Evolutionary conservation across 768 basidiomycete species (phyloP), one percentile per base, ranked within the genome.

Genomic region (Tulasnella sp.): DNA sequence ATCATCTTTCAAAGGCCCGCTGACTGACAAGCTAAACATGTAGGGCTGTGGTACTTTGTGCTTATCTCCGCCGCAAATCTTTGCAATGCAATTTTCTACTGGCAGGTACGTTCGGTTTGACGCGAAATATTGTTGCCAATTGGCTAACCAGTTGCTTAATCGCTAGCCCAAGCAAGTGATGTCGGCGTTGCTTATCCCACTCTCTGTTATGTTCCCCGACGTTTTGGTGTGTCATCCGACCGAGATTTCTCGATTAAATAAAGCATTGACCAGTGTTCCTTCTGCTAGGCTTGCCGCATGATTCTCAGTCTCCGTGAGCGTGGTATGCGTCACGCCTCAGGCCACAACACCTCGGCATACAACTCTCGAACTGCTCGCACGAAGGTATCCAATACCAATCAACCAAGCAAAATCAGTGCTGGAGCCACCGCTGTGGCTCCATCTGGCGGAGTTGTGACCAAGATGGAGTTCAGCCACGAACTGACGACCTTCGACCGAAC

Each of bases 31-130:
- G 25, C 2, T 25, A 2, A 15, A 40, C 25, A 6, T 40, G 2
- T 74, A 74, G 72, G 72, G 14, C 45, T 74, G n/a, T 74, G n/a
- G 29, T 74, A 74, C 29, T 74, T 74, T 45, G 15, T 74, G 19
- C 42, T 74, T 9, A 74, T 74, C 25, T 42, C 72, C 31, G 72
- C 42, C 49, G 72, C 72, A 5, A 74, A 74, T 54, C 72, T 74
- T 54, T 40, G 40, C 72, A 74, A 74, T 36, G 72, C 42, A 3
- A 64, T 74, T 52, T 74, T 74, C 49, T 74, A 74, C 72, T 74
- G 25, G 29, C 72, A 74, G 72, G 72, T 74, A 42, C 31, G 31
- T 58, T 31, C 42, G 22, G 5, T 1, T 11, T 40, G 6, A 7
- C 17, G 11, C 45, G 17, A 34, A n/a, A 2, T 52, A 1, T 42